Evolutionary conservation across 208 protist genomes (phyloP), one percentile per base, ranked within the genome.

Genomic region (Acanthamoeba sp.): DNA sequence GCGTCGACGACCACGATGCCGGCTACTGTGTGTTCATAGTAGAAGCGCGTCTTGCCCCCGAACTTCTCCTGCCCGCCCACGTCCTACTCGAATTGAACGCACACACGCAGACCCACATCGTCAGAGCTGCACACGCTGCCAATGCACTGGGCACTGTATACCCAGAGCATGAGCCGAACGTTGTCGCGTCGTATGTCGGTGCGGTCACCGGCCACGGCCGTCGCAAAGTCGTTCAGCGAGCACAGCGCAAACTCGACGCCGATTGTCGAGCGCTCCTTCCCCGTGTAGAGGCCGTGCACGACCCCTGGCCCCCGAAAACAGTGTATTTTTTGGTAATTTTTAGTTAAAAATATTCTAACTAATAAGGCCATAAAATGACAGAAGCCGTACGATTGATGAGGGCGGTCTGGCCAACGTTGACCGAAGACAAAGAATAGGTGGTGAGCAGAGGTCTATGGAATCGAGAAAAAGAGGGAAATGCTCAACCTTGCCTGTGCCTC

Each of bases 1-100:
- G 78, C 78, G 29, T 87, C 78, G 45, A 27, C 78, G 32, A 87
- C 78, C 27, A 87, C 78, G 32, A 87, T 87, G 48, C 45, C 78
- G 32, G 78, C 78, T 29, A 87, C 78, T 4, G 78, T 36, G 78
- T 87, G 40, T 34, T 87, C n/a, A 45, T 87, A 87, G 78, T 38
- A 87, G 45, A 87, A 87, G n/a, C 78, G 78, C 48, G 78, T 87
- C 78, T 87, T 87, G 4, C 78, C 78, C 7, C 78, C 45, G 45
- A 87, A 87, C 78, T 87, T 50, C 78, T 87, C 78, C 9, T 87
- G 45, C 20, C 78, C 78, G 45, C 78, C 45, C 45, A 87, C 48
- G 29, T 87, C 78, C 78, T 87, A 12, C 24, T 62, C 16, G 24
- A 16, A 22, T 62, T n/a, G 14, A 62, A 22, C 22, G 6, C 1